Conservation (phyloP, 768 basidiomycete genomes). For the Boletellus ananiceps region DNA sequence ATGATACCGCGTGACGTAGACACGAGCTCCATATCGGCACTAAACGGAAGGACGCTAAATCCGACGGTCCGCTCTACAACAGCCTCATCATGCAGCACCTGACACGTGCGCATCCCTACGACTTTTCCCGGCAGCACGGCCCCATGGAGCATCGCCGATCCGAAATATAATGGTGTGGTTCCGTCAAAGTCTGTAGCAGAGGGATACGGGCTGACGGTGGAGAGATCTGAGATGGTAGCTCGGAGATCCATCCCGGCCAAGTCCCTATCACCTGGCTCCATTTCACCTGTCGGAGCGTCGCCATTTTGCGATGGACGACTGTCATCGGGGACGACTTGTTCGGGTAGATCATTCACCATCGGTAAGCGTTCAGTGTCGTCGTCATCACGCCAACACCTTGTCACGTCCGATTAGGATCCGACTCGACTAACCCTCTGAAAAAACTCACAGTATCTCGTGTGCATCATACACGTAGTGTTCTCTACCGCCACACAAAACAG, state of each 20-base stretch:
- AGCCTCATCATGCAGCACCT: background rate
- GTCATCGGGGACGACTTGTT: background rate
- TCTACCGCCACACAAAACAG: background rate
- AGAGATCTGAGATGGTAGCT: background rate
- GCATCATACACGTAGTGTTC: constrained; percentile 2
- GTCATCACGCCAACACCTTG: background rate
- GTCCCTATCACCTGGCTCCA: background rate
- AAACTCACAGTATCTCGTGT: constrained; percentile 4
- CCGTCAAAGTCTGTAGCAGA: constrained; percentile 2
- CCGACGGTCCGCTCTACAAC: background rate
- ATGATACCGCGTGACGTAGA: background rate
- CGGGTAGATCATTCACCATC: background rate
- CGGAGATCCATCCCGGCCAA: background rate
- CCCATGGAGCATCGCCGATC: background rate
- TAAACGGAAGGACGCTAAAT: constrained; percentile 3
- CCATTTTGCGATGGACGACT: background rate
- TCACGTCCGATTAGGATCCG: background rate
- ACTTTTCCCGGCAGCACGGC: background rate
- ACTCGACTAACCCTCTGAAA: no score
- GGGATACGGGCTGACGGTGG: background rate
- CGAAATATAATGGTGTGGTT: background rate
- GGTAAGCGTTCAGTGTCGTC: background rate
- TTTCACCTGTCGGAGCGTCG: background rate
- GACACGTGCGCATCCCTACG: background rate
- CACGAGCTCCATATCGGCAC: constrained; percentile 2